A percentile compares a stretch with the other conserved stretches of the same genome.
Conservation (phyloP, 2,329 filamentous ascomycete genomes). For the Colletotrichum scovillei region DNA sequence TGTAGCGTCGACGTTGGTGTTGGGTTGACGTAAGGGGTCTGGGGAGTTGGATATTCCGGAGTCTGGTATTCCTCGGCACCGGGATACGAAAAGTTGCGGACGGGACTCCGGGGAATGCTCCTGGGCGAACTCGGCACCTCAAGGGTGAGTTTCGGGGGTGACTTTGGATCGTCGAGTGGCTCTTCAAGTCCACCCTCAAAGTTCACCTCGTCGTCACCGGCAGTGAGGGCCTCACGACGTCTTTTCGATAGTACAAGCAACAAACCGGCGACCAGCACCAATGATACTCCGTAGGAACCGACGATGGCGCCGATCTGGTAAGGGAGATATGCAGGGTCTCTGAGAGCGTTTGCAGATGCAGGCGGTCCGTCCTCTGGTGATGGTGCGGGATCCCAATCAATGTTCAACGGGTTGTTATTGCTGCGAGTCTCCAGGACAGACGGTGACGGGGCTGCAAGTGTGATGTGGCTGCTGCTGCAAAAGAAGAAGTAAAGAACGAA, state of each 20-base stretch:
- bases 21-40: conserved; percentile 56
- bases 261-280: conserved; percentile 77
- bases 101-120: conserved; percentile 39
- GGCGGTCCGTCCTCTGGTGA: conserved; percentile 70
- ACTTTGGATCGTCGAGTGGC: conserved; percentile 41
- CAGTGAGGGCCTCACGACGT: conserved; percentile 62
- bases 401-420: conserved; percentile 52
- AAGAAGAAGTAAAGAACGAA: conserved; percentile 37
- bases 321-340: conserved; percentile 72
- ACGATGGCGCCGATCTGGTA: conserved; percentile 87
- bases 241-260: conserved; percentile 71
- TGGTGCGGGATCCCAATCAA: conserved; percentile 68
- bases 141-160: conserved; percentile 38
- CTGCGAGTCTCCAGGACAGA: conserved; percentile 37
- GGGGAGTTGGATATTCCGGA: conserved; percentile 42
- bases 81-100: conserved; percentile 64
- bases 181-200: conserved; percentile 38
- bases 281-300: conserved; percentile 82
- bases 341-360: conserved; percentile 66
- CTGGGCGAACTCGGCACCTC: conserved; percentile 39
- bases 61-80: conserved; percentile 51
- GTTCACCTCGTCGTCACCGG: conserved; percentile 64
- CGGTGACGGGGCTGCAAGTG: conserved; percentile 45
- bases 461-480: conserved; percentile 38
- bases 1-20: conserved; percentile 59